These are phyloP conservation scores for Tetrapisispora nanseiensis DNA, from an alignment of 805 yeast species.

Conservation along the genomic window DNA sequence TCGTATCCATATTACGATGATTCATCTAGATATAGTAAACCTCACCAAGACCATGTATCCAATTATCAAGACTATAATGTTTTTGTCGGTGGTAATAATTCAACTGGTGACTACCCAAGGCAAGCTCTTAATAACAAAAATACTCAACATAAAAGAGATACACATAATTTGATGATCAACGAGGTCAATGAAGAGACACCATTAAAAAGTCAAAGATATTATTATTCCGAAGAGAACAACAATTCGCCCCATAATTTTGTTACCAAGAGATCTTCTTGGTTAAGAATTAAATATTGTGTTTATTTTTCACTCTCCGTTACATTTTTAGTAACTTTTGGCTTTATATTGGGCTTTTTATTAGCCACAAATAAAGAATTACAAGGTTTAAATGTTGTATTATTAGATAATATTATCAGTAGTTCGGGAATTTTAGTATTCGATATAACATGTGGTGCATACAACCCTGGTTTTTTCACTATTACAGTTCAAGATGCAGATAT, in stretches of 20 bases:
- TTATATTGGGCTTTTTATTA: constrained; percentile 69
- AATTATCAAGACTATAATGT: not conserved
- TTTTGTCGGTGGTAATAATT: not conserved
- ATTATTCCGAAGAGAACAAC: constrained; percentile 10
- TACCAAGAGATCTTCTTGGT: constrained; percentile 26
- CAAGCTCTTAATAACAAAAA: not conserved
- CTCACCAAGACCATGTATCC: not conserved
- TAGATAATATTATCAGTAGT: constrained; percentile 66
- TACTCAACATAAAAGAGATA: not conserved
- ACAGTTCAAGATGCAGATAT: constrained; percentile 55
- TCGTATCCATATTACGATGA: constrained; percentile 2
- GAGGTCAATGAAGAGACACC: constrained; percentile 17
- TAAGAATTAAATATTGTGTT: constrained; percentile 28
- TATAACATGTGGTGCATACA: constrained; percentile 65
- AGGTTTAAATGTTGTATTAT: constrained; percentile 47
- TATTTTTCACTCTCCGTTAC: constrained; percentile 31
- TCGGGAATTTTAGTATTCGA: constrained; percentile 80
- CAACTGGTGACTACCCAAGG: not conserved
- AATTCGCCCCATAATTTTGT: constrained; percentile 44
- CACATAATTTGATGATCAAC: constrained; percentile 1
- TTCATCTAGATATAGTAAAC: not conserved
- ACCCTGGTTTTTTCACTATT: constrained; percentile 77
- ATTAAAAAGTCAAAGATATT: constrained; percentile 6
- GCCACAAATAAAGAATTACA: constrained; percentile 82
- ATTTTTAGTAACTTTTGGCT: constrained; percentile 58